Base-by-base conservation (phyloP, 352 stramenopile genomes). In the Globisporangium uncinulatum region DNA sequence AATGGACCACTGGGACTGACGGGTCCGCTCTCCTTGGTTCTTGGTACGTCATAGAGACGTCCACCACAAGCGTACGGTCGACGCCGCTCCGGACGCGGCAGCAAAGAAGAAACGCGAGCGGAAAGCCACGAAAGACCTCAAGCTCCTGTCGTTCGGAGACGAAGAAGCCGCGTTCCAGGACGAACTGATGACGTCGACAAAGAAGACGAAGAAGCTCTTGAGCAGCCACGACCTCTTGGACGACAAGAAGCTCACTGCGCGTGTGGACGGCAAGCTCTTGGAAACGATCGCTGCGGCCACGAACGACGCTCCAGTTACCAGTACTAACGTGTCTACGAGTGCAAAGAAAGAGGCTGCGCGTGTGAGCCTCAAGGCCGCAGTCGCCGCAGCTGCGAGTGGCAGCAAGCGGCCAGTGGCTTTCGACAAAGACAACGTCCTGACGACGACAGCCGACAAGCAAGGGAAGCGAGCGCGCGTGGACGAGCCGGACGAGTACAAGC, bases 121-220 rank as follows among this genome's bases (percentile, higher is more conserved):
- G 1, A 97, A 97, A 61, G 86, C 87, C n/a, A 96, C 90, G 20
- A 92, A 94, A 29, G 87, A 98, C 65, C 71, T 92, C 20, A 98
- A 98, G 63, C 70, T 98, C 37, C 74, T 98, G n/a, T 98, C 91
- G 51, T 98, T 98, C 72, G 94, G 91, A 20, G 90, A 97, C 51
- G 92, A 98, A 66, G 84, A 97, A 51, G 69, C 78, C 14, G 76
- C 65, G 44, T 80, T 81, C 45, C 62, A 87, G 51, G 66, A 87
- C 39, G 76, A 89, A 34, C 63, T 75, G 31, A 37, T 51, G 11
- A 70, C 59, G 32, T 80, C 75, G 58, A 79, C 75, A 51, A 67
- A 58, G 15, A 90, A 86, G 48, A 81, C 59, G 50, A 74, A 67
- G 52, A 77, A 67, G 55, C 87, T 87, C 61, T 76, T 84, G 59